Evolutionary conservation across 495 filamentous ascomycete genomes (phyloP).

Genomic region (Penicillium psychrofluorescens): DNA sequence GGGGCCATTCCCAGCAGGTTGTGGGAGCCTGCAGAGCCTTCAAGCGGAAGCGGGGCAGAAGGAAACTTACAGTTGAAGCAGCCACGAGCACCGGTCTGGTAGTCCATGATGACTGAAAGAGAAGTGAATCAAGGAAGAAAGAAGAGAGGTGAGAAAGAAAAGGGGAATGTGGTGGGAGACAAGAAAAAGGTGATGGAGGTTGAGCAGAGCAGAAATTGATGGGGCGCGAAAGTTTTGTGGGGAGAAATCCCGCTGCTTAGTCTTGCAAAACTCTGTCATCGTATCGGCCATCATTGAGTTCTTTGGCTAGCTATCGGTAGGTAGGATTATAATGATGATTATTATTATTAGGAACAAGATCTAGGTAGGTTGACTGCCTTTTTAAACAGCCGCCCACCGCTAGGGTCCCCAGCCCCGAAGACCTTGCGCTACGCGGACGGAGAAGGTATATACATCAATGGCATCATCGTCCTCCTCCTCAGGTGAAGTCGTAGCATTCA

Average conservation of each 20-base stretch:
- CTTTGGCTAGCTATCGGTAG: too few relatives aligned
- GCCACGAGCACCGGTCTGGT: conserved; percentile 49
- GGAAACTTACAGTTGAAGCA: conserved; percentile 75
- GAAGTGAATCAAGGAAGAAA: not conserved
- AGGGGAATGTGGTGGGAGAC: conserved; percentile 4
- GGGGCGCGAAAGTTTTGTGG: conserved; percentile 13
- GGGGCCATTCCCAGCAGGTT: too few relatives aligned
- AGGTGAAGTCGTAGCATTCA: conserved; percentile 90
- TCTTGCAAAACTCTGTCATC: too few relatives aligned
- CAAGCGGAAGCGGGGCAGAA: not conserved
- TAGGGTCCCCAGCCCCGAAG: conserved; percentile 21
- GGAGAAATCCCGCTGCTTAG: conserved; percentile 11
- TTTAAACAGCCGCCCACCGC: not conserved
- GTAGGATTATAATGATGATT: too few relatives aligned
- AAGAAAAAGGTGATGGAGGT: conserved; percentile 4
- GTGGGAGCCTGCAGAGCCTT: too few relatives aligned
- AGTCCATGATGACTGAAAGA: conserved; percentile 38
- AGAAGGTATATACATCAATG: too few relatives aligned
- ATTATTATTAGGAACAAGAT: too few relatives aligned
- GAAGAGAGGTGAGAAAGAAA: not conserved
- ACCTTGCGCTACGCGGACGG: conserved; percentile 19
- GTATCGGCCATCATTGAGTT: too few relatives aligned
- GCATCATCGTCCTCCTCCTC: too few relatives aligned
- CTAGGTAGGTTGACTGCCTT: too few relatives aligned
- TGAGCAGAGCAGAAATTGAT: conserved; percentile 7